These are phyloP conservation scores for Phytophthora rubi DNA, from an alignment of 352 stramenopile species.

Conservation along the genomic window DNA sequence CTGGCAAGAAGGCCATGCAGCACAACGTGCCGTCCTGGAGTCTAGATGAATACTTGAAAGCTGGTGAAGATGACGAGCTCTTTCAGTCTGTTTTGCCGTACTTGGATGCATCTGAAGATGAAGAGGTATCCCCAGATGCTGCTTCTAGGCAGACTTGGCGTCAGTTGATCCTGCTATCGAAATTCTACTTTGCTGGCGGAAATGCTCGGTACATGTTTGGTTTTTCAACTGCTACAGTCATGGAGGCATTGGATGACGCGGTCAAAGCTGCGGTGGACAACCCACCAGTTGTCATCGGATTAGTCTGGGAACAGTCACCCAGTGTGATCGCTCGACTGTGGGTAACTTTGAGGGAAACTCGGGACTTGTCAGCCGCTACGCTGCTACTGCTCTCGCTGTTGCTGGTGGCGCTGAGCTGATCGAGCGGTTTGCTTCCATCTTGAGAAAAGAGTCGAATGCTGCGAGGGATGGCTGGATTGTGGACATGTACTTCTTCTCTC, in stretches of 20 bases:
- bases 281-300: too few species aligned
- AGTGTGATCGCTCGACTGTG: not conserved
- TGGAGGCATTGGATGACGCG: not conserved
- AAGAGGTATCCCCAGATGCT: not conserved
- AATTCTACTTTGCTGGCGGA: slow-evolving; percentile 19
- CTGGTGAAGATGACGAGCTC: not conserved
- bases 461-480: not conserved
- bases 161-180: slow-evolving; percentile 1
- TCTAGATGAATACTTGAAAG: not conserved
- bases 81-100: not conserved
- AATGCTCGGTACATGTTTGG: slow-evolving; percentile 10
- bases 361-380: not conserved
- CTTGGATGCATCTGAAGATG: not conserved
- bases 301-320: too few species aligned
- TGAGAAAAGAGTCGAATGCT: not conserved
- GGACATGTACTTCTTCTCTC: slow-evolving; percentile 14
- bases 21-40: not conserved
- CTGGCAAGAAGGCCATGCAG: too few species aligned
- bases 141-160: slow-evolving; percentile 5
- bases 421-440: not conserved
- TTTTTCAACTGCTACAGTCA: not conserved
- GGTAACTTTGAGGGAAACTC: not conserved
- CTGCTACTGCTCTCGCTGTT: not conserved
- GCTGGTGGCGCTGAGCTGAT: not conserved
- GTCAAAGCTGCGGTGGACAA: not conserved